Percentiles rank a stretch among this genome's conserved stretches.
Conservation (phyloP, 495 filamentous ascomycete genomes). For the Talaromyces trachyspermus region DNA sequence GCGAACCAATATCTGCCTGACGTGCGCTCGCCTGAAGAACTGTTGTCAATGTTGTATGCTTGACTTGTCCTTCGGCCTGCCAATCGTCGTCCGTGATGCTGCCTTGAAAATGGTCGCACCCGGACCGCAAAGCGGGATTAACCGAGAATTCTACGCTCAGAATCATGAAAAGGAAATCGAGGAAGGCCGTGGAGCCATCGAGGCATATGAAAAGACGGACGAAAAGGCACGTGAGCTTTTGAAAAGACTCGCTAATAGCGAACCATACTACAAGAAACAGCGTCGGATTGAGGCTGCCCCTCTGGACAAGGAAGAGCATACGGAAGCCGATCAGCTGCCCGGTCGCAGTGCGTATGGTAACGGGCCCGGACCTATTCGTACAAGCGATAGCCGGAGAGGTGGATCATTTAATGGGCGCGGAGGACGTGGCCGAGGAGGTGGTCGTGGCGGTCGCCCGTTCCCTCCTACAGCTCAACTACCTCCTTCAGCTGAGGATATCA, state of each 20-base stretch:
- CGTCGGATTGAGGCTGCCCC: constrained; percentile 54
- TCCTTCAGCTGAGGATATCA: constrained; percentile 71
- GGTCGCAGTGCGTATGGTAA: constrained; percentile 4
- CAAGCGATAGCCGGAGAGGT: constrained; percentile 41
- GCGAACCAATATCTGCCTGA: constrained; percentile 88
- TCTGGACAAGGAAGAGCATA: constrained; percentile 29
- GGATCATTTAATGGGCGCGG: constrained; percentile 32
- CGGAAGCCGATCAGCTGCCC: background rate
- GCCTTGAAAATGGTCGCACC: constrained; percentile 95
- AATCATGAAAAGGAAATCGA: constrained; percentile 93
- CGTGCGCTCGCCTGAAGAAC: constrained; percentile 90
- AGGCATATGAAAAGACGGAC: constrained; percentile 93
- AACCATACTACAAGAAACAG: constrained; percentile 86
- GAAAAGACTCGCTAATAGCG: constrained; percentile 76
- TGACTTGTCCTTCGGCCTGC: constrained; percentile 88
- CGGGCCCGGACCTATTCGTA: constrained; percentile 58
- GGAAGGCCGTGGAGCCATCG: constrained; percentile 73
- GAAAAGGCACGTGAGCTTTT: constrained; percentile 90
- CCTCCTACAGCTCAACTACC: constrained; percentile 64
- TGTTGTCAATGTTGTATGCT: constrained; percentile 99
- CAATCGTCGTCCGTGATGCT: constrained; percentile 91
- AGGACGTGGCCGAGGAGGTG: constrained; percentile 40
- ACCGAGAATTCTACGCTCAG: constrained; percentile 95
- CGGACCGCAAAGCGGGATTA: constrained; percentile 82
- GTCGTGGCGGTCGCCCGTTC: constrained; percentile 53